phyloP scores from a whole-genome alignment of 345 rosid species.

The Pistacia integerrima region DNA sequence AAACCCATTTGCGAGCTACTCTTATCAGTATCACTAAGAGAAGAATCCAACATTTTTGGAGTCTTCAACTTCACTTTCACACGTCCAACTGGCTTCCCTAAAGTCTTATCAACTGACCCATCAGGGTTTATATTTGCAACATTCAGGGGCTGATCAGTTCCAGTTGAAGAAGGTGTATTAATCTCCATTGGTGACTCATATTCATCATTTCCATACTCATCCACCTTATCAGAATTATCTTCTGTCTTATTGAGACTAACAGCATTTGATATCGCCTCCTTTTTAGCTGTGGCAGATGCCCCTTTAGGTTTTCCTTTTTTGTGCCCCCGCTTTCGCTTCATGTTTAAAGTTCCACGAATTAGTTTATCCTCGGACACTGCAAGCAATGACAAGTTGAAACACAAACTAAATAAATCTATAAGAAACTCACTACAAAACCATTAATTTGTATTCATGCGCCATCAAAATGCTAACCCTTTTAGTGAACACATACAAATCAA shows the following conservation, averaged over 20 bases:
- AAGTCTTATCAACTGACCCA: conserved; percentile 49
- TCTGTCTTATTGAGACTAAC: conserved; percentile 34
- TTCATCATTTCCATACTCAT: conserved; percentile 45
- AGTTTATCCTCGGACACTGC: conserved; percentile 6
- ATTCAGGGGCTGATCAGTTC: conserved; percentile 57
- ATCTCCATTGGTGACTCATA: conserved; percentile 62
- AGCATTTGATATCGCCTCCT: conserved; percentile 14
- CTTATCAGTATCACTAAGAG: conserved; percentile 57
- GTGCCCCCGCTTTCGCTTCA: conserved; percentile 76
- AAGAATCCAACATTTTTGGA: conserved; percentile 57
- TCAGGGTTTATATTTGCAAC: conserved; percentile 53
- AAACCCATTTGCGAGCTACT: conserved; percentile 50
- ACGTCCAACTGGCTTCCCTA: conserved; percentile 52
- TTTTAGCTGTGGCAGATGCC: conserved; percentile 20
- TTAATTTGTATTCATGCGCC: neutral
- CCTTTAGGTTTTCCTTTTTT: conserved; percentile 58
- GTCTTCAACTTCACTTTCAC: conserved; percentile 87
- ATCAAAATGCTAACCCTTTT: neutral
- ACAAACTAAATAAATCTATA: neutral
- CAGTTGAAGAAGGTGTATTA: conserved; percentile 70
- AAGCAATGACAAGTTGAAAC: conserved; percentile 5
- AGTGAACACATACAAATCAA: neutral
- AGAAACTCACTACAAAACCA: neutral
- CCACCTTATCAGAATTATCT: conserved; percentile 40
- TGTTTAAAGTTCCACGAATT: conserved; percentile 23